phyloP scores from a whole-genome alignment of 2,329 filamentous ascomycete species.

The Colletotrichum musae region DNA sequence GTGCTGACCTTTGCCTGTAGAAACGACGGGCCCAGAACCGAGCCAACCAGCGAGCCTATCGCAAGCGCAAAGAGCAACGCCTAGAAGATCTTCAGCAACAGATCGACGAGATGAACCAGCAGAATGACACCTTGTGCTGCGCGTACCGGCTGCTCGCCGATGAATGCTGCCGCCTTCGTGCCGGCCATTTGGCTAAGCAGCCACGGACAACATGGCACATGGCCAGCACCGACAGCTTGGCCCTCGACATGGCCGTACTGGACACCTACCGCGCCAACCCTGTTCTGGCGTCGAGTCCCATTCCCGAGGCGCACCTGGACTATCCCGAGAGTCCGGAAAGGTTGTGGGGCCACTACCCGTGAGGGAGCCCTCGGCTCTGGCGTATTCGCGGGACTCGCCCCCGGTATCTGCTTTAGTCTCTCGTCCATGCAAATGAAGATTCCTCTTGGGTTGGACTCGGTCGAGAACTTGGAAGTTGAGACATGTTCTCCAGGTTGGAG shows the following conservation, averaged over 20 bases:
- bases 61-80: constrained; percentile 37
- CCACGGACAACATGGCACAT: constrained; percentile 13
- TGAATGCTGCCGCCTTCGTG: constrained; percentile 30
- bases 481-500: too few relatives aligned
- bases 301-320: constrained; percentile 31
- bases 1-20: constrained; percentile 21
- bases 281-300: constrained; percentile 23
- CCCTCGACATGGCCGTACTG: constrained; percentile 30
- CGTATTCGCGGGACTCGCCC: too few relatives aligned
- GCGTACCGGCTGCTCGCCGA: constrained; percentile 34
- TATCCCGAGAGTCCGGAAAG: constrained; percentile 34
- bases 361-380: too few relatives aligned
- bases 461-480: too few relatives aligned
- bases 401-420: too few relatives aligned
- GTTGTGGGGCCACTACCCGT: constrained; percentile 28
- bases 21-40: constrained; percentile 37
- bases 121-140: constrained; percentile 39
- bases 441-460: too few relatives aligned
- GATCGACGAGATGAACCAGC: constrained; percentile 36
- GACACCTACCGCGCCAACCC: constrained; percentile 11
- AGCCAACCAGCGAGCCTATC: constrained; percentile 40
- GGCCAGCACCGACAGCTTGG: constrained; percentile 14
- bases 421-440: too few relatives aligned
- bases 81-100: constrained; percentile 38
- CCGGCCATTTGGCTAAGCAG: constrained; percentile 21